Evolutionary conservation across 192 early-diverging fungal species (phyloP), one percentile per base, ranked within the genome.

Genomic region (Lobosporangium transversale): DNA sequence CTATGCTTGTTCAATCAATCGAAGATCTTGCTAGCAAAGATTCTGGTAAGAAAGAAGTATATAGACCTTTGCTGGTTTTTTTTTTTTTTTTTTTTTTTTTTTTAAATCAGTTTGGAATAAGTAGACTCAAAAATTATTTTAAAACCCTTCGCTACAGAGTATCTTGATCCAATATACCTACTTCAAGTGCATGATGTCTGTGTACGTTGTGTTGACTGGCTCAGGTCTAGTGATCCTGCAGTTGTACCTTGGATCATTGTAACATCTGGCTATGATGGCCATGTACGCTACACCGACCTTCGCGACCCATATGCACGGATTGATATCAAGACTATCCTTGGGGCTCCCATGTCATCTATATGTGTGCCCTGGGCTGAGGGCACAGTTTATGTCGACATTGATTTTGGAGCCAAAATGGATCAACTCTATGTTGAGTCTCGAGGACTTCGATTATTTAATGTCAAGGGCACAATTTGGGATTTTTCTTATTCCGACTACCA

Each of bases 171-270:
- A 0, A 62, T 67, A 15, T 44, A 51, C 48, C 20, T 66, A n/a
- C 73, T 65, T 14, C 73, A 76, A n/a, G 53, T 76, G 4, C 73
- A 76, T 37, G 73, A 76, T 29, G 73, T 76, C 30, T 57, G 64
- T 45, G 58, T 76, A 3, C 58, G 73, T 15, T 40, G 50, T 15
- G 53, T 76, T 7, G 73, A 76, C 53, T 76, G 64, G 64, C 24
- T 76, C 17, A 59, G 73, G 21, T 43, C 33, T 31, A 15, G 23
- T 7, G 73, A 76, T 31, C 44, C 64, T 1, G 9, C 29, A 2
- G 20, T 24, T 0, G 26, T 76, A n/a, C 73, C 73, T 30, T 66
- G 52, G 29, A 57, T 67, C 21, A 24, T 76, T 51, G 48, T 49
- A 7, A 67, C 73, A 12, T 62, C 63, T 20, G 58, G 73, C 3